Evolutionary conservation across 148 eudicot species (phyloP).

Genomic region (Drosera capensis): DNA sequence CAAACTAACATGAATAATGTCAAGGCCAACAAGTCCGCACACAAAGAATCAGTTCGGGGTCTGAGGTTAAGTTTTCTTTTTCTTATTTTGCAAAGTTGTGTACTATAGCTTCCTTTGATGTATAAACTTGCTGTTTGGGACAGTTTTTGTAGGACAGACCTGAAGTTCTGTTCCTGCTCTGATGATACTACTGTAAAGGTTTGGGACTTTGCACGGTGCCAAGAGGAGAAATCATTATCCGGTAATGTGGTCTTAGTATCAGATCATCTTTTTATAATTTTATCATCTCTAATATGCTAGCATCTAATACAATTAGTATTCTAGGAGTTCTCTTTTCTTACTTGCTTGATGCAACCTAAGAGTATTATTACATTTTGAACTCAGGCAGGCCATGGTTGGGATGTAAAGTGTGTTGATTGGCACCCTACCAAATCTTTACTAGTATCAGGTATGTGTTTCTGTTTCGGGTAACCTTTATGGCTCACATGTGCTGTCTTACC

Average conservation of each 20-base stretch:
- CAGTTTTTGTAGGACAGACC: constrained; percentile 96
- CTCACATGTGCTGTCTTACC: neutral
- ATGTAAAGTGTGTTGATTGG: constrained; percentile 99
- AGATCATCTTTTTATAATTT: no score
- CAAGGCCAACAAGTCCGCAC: constrained; percentile 85
- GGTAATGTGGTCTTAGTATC: constrained; percentile 57
- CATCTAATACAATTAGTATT: no score
- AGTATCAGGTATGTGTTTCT: constrained; percentile 46
- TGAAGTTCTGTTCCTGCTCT: constrained; percentile 95
- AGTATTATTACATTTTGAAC: constrained; percentile 45
- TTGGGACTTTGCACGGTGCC: constrained; percentile 97
- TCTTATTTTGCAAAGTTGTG: neutral
- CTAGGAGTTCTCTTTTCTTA: neutral
- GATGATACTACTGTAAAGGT: constrained; percentile 96
- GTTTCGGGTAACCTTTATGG: neutral
- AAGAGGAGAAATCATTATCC: constrained; percentile 79
- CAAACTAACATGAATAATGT: constrained; percentile 98
- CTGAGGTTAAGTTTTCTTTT: constrained; percentile 35
- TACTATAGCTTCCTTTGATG: neutral
- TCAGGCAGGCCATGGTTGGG: constrained; percentile 99
- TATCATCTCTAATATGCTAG: no score
- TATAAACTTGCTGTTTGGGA: constrained; percentile 2
- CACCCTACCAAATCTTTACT: constrained; percentile 89
- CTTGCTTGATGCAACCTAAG: constrained; percentile 12
- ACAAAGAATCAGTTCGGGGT: constrained; percentile 91